Evolutionary conservation across 2,329 filamentous ascomycete genomes (phyloP).

Genomic region (Aschersonia sp.): DNA sequence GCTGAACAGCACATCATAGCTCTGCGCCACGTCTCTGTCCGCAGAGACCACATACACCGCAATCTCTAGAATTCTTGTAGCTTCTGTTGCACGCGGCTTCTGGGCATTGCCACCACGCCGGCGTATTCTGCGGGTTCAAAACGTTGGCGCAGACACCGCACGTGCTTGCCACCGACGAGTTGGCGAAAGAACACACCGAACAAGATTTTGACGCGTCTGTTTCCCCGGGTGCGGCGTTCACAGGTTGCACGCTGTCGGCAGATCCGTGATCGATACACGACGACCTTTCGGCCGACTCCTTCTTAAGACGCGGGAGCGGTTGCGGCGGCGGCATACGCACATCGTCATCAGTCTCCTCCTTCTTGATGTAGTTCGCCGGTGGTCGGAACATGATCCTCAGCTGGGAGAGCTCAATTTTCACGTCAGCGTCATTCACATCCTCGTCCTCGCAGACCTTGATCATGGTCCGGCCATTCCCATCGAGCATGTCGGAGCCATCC

Average conservation of each 20-base stretch:
- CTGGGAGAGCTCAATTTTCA: constrained; percentile 44
- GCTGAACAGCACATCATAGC: background rate
- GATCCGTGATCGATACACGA: background rate
- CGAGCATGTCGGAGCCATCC: constrained; percentile 49
- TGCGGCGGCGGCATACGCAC: background rate
- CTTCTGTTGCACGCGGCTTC: constrained; percentile 37
- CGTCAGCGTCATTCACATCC: constrained; percentile 29
- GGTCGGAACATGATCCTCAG: constrained; percentile 30
- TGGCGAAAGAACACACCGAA: constrained; percentile 54
- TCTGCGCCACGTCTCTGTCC: constrained; percentile 18
- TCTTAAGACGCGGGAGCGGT: background rate
- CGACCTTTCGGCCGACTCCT: background rate
- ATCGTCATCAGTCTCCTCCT: background rate
- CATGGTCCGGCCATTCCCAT: constrained; percentile 51
- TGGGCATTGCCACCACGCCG: constrained; percentile 49
- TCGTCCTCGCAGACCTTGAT: constrained; percentile 66
- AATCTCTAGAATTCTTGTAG: constrained; percentile 58
- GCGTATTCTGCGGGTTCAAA: constrained; percentile 36
- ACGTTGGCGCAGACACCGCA: constrained; percentile 62
- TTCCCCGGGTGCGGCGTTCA: background rate
- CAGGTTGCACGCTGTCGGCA: too few relatives aligned
- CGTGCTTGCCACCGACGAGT: constrained; percentile 36
- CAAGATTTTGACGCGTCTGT: constrained; percentile 20
- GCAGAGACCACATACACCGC: constrained; percentile 56
- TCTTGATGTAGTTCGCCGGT: background rate